Evolutionary conservation across 1,284 basidiomycete genomes (phyloP).

Genomic region (Rhodotorula sp.): DNA sequence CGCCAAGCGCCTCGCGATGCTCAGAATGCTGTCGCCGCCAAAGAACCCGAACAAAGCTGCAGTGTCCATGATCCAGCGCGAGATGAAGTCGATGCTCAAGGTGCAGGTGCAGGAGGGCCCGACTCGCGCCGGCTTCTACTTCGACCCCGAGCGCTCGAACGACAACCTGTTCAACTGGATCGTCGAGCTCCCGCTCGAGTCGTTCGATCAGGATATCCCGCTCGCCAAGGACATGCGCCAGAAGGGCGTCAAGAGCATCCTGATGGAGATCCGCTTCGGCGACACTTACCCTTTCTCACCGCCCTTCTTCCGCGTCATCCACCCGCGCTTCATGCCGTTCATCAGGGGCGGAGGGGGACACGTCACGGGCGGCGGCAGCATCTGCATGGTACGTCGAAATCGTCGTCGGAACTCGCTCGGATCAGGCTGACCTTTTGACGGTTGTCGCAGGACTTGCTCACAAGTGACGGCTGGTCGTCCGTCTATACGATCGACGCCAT

Average conservation of each 20-base stretch:
- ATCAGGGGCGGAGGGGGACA: conserved; percentile 39
- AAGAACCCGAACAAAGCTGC: conserved; percentile 22
- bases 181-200: conserved; percentile 31
- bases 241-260: conserved; percentile 22
- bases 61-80: conserved; percentile 17
- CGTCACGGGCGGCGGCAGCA: conserved; percentile 37
- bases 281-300: conserved; percentile 38
- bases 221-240: conserved; percentile 38
- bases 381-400: conserved; percentile 32
- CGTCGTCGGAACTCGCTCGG: no score
- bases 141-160: conserved; percentile 37
- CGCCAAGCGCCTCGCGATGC: conserved; percentile 18
- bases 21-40: conserved; percentile 37
- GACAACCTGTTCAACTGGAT: conserved; percentile 39
- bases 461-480: conserved; percentile 31
- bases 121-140: conserved; percentile 35
- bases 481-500: conserved; percentile 35
- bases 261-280: conserved; percentile 39
- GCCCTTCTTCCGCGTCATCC: conserved; percentile 42
- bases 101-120: conserved; percentile 26
- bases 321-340: conserved; percentile 41
- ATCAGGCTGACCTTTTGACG: not conserved
- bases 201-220: conserved; percentile 28
- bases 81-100: conserved; percentile 34
- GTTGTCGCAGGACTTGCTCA: conserved; percentile 14